phyloP scores from a whole-genome alignment of 208 protist genomes.

The Crithidia expoeki region DNA sequence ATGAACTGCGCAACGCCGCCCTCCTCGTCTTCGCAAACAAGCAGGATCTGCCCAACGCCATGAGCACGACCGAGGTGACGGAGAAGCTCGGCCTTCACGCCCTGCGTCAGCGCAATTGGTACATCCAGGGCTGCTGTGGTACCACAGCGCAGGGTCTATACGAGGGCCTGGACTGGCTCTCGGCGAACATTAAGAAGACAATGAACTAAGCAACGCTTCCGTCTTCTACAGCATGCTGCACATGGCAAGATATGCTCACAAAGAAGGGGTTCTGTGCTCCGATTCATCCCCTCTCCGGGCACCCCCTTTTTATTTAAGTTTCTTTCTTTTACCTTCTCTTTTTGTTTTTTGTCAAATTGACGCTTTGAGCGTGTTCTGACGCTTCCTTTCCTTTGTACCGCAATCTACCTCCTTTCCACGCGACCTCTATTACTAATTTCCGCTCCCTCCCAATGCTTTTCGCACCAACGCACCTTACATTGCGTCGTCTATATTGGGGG shows the following conservation, averaged over 20 bases:
- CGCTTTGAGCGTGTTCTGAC: neutral
- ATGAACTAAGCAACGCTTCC: conserved; percentile 44
- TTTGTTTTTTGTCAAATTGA: conserved; percentile 11
- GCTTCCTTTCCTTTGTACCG: conserved; percentile 17
- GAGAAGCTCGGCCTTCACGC: conserved; percentile 96
- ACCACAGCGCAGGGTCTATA: conserved; percentile 93
- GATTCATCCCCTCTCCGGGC: neutral
- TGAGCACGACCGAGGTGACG: conserved; percentile 96
- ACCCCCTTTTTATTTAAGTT: conserved; percentile 2
- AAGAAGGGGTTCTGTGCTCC: conserved; percentile 2
- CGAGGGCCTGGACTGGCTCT: conserved; percentile 93
- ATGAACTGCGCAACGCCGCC: conserved; percentile 96
- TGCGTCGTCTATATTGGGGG: too few relatives aligned
- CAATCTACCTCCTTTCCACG: conserved; percentile 4
- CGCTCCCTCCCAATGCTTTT: too few relatives aligned
- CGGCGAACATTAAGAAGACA: conserved; percentile 85
- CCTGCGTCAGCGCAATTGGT: conserved; percentile 93
- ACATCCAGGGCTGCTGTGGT: conserved; percentile 93
- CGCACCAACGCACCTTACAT: too few relatives aligned
- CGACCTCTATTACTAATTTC: too few relatives aligned
- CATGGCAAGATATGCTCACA: neutral
- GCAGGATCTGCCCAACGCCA: conserved; percentile 98
- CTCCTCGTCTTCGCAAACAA: conserved; percentile 99
- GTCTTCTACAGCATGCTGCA: neutral
- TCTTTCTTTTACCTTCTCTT: conserved; percentile 8